phyloP scores from a whole-genome alignment of 2,329 filamentous ascomycete species.

The Xylaria sp. region DNA sequence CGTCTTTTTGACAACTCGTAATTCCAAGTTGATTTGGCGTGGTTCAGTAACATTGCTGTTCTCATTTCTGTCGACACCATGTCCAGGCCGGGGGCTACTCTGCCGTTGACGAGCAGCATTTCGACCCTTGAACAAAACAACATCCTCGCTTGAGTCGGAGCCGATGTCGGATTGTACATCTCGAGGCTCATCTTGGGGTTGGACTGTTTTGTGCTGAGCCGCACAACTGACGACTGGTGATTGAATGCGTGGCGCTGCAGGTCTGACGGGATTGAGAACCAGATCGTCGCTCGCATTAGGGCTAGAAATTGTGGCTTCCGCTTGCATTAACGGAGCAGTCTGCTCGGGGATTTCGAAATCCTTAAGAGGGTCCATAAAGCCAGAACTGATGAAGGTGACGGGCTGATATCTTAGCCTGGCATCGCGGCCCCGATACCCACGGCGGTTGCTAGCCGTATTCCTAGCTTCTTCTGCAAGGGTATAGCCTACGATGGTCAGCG shows the following conservation, averaged over 20 bases:
- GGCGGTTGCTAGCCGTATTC: conserved; percentile 59
- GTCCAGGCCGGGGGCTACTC: conserved; percentile 6
- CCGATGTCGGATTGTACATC: conserved; percentile 38
- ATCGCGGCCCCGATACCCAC: conserved; percentile 53
- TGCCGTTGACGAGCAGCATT: conserved; percentile 45
- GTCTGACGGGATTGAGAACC: neutral
- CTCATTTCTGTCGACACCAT: conserved; percentile 3
- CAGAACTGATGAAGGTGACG: conserved; percentile 64
- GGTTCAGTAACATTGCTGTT: conserved; percentile 34
- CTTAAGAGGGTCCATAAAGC: conserved; percentile 61
- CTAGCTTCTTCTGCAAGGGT: conserved; percentile 61
- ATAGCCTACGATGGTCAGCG: conserved; percentile 49
- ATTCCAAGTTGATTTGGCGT: conserved; percentile 49
- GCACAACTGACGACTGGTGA: neutral
- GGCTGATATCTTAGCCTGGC: conserved; percentile 60
- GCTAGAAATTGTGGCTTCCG: conserved; percentile 6
- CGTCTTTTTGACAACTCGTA: conserved; percentile 45
- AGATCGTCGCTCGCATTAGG: neutral
- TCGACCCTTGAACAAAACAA: conserved; percentile 74
- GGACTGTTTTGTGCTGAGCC: neutral
- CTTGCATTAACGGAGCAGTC: conserved; percentile 4
- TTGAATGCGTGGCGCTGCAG: neutral
- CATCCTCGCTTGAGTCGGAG: conserved; percentile 76
- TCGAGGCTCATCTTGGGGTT: neutral
- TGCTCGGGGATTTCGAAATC: conserved; percentile 48